phyloP scores from a whole-genome alignment of 106 monocot genomes.

The Acorus calamus region DNA sequence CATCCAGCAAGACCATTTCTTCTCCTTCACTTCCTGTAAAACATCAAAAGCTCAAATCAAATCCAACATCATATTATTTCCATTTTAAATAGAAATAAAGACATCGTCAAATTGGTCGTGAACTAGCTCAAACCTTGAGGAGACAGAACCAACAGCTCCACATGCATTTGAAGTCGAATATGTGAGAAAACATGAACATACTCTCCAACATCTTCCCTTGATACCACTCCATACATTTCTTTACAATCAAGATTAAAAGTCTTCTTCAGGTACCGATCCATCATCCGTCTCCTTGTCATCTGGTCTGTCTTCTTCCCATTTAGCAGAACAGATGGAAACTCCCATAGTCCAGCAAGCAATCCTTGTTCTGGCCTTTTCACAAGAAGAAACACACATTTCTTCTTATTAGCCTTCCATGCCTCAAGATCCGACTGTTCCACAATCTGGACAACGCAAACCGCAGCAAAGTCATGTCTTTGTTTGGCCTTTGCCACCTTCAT shows the following conservation, averaged over 20 bases:
- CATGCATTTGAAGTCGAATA: constrained; percentile 77
- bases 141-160: constrained; percentile 62
- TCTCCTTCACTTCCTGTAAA: constrained; percentile 23
- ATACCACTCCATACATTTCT: constrained; percentile 22
- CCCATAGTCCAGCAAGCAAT: constrained; percentile 93
- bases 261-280: constrained; percentile 55
- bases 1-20: constrained; percentile 9
- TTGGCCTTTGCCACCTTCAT: constrained; percentile 63
- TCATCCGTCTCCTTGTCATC: constrained; percentile 36
- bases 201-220: constrained; percentile 71
- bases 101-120: not conserved
- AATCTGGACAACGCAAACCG: constrained; percentile 80
- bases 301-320: constrained; percentile 33
- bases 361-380: constrained; percentile 85
- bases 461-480: constrained; percentile 70
- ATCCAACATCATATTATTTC: not conserved
- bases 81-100: not conserved
- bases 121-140: constrained; percentile 31
- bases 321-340: constrained; percentile 75
- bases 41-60: constrained; percentile 1
- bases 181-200: constrained; percentile 87
- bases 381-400: constrained; percentile 41
- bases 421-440: constrained; percentile 12
- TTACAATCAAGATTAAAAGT: constrained; percentile 31
- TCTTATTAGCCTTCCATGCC: constrained; percentile 1